Base-by-base conservation (phyloP, 2,329 filamentous ascomycete species). In the Phialophora chinensis region DNA sequence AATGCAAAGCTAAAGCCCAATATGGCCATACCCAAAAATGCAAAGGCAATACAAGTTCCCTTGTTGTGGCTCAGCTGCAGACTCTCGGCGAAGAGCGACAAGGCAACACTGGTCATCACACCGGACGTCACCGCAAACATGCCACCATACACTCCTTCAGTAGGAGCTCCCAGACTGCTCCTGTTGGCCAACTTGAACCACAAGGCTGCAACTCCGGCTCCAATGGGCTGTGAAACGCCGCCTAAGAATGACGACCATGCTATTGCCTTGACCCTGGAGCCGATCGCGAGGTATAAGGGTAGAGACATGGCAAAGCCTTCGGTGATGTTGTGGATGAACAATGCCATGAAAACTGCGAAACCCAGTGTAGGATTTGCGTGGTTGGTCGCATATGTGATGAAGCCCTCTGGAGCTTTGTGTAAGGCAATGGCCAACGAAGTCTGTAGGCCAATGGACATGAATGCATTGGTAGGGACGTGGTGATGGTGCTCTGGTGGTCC, bases 241-340 rank as follows among this genome's bases (percentile, higher is more conserved):
- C 95, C 95, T 0, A 99, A 83, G 0, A 97, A 77, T 10, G 91
- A 89, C 4, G 91, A 90, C 88, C 92, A 96, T 66, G 91, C 79
- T 81, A 98, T 95, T 20, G 95, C 94, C 73, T 89, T 90, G 75
- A 87, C 81, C 54, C 93, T 90, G 66, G 89, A 94, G 68, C 90
- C 86, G 35, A 97, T 86, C 1, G 95, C 95, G 74, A 99, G 91
- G 78, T 96, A 99, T 0, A 99, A 84, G 0, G 95, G 95, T 0
- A 99, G 81, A 0, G 93, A 92, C 85, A 99, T 90, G 68, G 93
- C 92, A 76, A 98, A 98, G 1, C 95, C 95, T 80, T 99, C 95
- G 31, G 92, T 93, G 74, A 99, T 96, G 80, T 98, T 99, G 84
- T 99, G 95, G 66, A 99, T 94, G 76, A 97, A 97, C 7, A 99